phyloP scores from a whole-genome alignment of 441 rosid genomes.

The Adansonia gregorii region DNA sequence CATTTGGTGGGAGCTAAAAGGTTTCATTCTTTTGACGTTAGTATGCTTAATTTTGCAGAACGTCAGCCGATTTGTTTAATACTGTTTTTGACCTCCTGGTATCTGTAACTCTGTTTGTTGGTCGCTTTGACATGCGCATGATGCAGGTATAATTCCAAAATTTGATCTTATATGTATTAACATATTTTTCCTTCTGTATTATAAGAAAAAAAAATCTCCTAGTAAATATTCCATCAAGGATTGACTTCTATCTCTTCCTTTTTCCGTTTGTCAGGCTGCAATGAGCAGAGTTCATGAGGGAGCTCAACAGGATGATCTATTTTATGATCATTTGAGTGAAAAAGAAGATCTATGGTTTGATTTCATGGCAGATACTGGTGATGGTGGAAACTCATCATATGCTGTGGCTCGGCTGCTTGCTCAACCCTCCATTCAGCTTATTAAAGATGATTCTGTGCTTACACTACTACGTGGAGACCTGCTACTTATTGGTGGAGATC shows the following conservation, averaged over 20 bases:
- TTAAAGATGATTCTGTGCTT: conserved; percentile 46
- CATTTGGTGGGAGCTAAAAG: background rate
- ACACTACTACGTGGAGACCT: conserved; percentile 74
- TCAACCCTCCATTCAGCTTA: conserved; percentile 63
- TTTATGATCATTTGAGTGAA: conserved; percentile 80
- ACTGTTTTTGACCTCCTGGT: conserved; percentile 97
- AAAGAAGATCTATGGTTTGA: conserved; percentile 95
- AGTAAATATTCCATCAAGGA: background rate
- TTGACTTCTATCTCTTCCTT: conserved; percentile 16
- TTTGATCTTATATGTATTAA: conserved; percentile 18
- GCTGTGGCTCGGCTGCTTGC: conserved; percentile 87
- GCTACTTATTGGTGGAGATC: conserved; percentile 98
- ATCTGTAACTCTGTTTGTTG: conserved; percentile 95
- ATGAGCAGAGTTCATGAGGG: conserved; percentile 68
- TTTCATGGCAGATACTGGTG: conserved; percentile 99
- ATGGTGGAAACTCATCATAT: conserved; percentile 98
- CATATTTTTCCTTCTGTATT: background rate
- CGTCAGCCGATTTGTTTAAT: conserved; percentile 98
- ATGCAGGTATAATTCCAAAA: conserved; percentile 71
- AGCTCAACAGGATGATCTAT: conserved; percentile 57
- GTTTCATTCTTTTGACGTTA: conserved; percentile 27
- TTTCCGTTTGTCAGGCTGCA: conserved; percentile 70
- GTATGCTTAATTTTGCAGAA: conserved; percentile 63
- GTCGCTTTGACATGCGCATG: conserved; percentile 99
- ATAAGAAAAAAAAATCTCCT: background rate